Base-by-base conservation (phyloP, 148 eudicot species). In the Fagopyrum esculentum region DNA sequence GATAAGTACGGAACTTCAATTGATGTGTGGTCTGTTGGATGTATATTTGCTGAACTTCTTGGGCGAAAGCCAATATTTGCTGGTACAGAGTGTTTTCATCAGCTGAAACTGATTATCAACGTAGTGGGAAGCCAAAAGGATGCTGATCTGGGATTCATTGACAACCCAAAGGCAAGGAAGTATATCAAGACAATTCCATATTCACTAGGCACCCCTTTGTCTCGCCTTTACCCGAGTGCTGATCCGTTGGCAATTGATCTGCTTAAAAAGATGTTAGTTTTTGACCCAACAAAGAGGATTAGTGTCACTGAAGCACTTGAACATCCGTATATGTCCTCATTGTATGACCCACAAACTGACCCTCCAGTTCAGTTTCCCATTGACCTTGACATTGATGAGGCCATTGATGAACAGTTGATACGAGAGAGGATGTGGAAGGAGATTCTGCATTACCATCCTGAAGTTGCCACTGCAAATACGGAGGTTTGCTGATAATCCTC, bases 1-100 rank as follows among this genome's bases (percentile, higher is more conserved):
- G 97, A 91, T 79, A 91, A 89, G 74, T 91, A 91, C 29, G 91
- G 88, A n/a, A 89, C 90, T 40, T 85, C 89, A 6, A 84, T 88
- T 26, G 89, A 88, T 10, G 86, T 88, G 22, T 89, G 92, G 92
- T 89, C 92, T 45, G 92, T 89, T 1, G 92, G 92, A 4, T 89
- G 92, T 77, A 89, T 89, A 56, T 89, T 89, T 59, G 92, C 92
- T 29, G 92, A 89, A 69, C 90, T 89, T 76, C 88, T 89, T 48
- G 92, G 92, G 10, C 77, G 92, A 22, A 89, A 89, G 64, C 90
- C 92, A 13, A 70, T 89, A 60, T 89, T 86, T 64, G 88, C 92
- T 0, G 92, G 92, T 13, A 85, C 88, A 0, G 92, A 89, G 77
- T 89, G 90, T 75, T 86, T 89, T 47, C 83, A 89, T 75, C 92